Evolutionary conservation across 805 yeast species (phyloP), one percentile per base, ranked within the genome.

Genomic region (Saccharomycopsis capsularis): DNA sequence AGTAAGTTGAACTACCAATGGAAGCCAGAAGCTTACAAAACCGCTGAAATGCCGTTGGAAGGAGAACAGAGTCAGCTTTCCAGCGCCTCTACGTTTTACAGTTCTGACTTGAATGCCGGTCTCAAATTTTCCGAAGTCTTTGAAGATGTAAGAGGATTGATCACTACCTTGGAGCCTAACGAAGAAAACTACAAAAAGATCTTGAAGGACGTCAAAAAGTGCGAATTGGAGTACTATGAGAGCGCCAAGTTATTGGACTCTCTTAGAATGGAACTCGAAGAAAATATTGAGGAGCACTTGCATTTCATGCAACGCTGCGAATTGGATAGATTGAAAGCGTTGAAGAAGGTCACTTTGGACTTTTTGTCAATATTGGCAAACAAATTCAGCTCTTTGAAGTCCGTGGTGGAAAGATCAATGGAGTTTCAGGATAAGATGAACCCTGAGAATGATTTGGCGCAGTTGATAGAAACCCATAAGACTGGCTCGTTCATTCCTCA

Each of bases 231-330:
- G 48, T 82, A 83, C 63, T 74, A 69, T 50, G 68, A 68, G 40
- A 71, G 74, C 45, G 81, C 85, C 7, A 63, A 68, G 40, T 75
- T 73, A 36, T 68, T 85, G 55, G 96, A 87, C 59, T 69, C 71
- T 40, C 63, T 76, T 13, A 72, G 95, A 51, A 83, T 93, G 62
- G 79, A 78, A 42, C 70, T 85, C 42, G 95, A 88, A 63, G 91
- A 84, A 59, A 61, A 75, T 30, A 70, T 83, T 49, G 74, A 82
- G 62, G 90, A 82, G 56, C 90, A 85, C 59, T 68, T 82, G 44
- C 65, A 80, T 21, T 85, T 82, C 61, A 79, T 87, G 85, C 91
- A 86, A 61, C 76, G 81, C 57, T 86, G 93, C 66, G 95, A 87
- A 65, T 63, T 76, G 32, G 95, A 87, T 64, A 74, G 96, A 55